Evolutionary conservation across 208 protist species (phyloP).

Genomic region (Giardia muris): DNA sequence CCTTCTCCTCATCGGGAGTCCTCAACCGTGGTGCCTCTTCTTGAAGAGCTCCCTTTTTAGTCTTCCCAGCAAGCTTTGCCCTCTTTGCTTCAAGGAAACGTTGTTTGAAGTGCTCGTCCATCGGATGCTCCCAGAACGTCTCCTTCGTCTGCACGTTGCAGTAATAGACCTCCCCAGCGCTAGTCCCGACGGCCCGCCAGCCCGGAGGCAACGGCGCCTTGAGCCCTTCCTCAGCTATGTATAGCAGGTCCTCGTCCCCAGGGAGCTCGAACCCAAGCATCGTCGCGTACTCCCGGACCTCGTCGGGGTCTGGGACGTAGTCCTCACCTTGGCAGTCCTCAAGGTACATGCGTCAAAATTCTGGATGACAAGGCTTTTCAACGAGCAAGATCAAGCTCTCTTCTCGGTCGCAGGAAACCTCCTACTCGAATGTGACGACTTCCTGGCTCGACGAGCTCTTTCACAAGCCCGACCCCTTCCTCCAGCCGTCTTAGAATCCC

Average conservation of each 20-base stretch:
- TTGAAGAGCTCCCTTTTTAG: not conserved
- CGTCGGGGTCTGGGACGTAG: not conserved
- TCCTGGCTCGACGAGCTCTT: no score
- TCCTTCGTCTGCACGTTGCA: not conserved
- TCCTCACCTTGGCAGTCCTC: no score
- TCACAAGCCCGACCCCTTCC: no score
- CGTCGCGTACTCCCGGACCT: constrained; percentile 10
- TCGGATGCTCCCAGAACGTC: constrained; percentile 15
- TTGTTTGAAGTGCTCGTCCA: not conserved
- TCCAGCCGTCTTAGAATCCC: no score
- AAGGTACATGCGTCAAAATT: not conserved
- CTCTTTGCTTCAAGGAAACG: not conserved
- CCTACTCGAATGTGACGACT: no score
- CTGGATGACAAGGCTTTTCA: no score
- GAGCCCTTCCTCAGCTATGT: not conserved
- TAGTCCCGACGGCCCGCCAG: not conserved
- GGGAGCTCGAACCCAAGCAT: not conserved
- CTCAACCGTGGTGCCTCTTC: no score
- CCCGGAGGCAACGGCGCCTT: constrained; percentile 20
- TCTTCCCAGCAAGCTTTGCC: not conserved
- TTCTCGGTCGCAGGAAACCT: no score
- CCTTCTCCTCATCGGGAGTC: no score
- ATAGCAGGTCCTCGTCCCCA: not conserved
- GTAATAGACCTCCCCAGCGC: constrained; percentile 24
- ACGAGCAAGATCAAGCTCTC: no score